Conservation (phyloP, 768 basidiomycete genomes). For the Tulasnella calospora region DNA sequence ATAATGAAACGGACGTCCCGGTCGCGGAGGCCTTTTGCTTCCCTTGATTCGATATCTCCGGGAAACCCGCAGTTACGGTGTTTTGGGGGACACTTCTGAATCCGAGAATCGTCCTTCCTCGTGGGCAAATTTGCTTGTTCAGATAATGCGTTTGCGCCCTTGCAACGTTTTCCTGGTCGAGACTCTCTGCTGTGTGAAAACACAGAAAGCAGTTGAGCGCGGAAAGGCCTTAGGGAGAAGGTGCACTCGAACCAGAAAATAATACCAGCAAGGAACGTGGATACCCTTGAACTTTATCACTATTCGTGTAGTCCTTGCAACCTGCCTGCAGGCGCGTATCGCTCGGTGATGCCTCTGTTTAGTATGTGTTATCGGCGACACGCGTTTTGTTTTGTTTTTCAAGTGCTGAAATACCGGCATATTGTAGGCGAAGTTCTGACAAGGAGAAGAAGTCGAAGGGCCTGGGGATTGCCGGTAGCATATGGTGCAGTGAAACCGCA, state of each 20-base stretch:
- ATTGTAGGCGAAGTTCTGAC: background rate
- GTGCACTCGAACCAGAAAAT: background rate
- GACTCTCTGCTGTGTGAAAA: background rate
- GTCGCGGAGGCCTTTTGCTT: background rate
- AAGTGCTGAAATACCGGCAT: background rate
- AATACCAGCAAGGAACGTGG: background rate
- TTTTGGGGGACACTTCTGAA: background rate
- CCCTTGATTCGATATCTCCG: background rate
- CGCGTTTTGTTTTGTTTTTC: background rate
- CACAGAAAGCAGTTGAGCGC: background rate
- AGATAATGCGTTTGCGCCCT: background rate
- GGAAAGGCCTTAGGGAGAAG: conserved; percentile 3
- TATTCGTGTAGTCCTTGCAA: background rate
- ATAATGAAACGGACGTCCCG: background rate
- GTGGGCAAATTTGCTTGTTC: background rate
- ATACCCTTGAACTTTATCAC: conserved; percentile 9
- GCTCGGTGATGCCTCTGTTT: background rate
- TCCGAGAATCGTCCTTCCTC: conserved; percentile 7
- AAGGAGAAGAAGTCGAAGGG: background rate
- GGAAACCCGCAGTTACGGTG: background rate
- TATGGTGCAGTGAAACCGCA: background rate
- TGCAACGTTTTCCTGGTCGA: conserved; percentile 2
- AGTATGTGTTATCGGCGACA: background rate
- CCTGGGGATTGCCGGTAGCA: conserved; percentile 3
- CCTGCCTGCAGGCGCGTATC: background rate